A percentile compares a stretch with the other conserved stretches of the same genome.
Conservation (phyloP, 2,329 filamentous ascomycete genomes). For the Ophiostoma tasmaniense region DNA sequence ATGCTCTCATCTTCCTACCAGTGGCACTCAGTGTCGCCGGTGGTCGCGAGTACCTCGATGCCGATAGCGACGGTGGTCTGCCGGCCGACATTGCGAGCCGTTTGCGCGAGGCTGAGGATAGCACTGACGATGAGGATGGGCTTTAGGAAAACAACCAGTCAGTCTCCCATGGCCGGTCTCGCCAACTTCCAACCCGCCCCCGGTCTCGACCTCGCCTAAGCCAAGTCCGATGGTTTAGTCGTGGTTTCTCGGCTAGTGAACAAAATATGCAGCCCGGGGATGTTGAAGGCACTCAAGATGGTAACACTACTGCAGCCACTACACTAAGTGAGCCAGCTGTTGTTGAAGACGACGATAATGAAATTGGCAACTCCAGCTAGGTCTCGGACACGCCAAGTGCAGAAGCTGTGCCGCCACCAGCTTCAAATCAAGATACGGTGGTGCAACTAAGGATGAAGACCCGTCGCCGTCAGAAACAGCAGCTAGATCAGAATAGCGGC, state of each 20-base stretch:
- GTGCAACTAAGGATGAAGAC: neutral
- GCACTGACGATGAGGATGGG: constrained; percentile 62
- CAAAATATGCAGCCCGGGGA: neutral
- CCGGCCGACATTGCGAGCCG: constrained; percentile 74
- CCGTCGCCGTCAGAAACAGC: neutral
- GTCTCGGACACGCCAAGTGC: neutral
- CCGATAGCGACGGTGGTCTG: constrained; percentile 76
- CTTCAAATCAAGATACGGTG: neutral
- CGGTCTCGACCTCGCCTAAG: neutral
- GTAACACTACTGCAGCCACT: neutral
- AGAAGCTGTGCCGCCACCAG: neutral
- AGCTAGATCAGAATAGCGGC: neutral
- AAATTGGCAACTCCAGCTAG: constrained; percentile 10
- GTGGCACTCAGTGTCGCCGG: constrained; percentile 80
- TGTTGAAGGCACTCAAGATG: neutral
- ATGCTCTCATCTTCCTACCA: constrained; percentile 85
- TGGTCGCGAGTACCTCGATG: constrained; percentile 79
- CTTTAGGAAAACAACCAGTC: constrained; percentile 11
- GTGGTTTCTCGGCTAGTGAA: neutral
- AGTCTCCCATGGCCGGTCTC: neutral
- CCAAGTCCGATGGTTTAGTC: neutral
- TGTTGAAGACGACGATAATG: neutral
- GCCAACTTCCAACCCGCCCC: neutral
- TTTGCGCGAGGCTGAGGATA: constrained; percentile 54
- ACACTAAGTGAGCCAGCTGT: neutral